phyloP scores from a whole-genome alignment of 768 basidiomycete genomes.

The Lyophyllum decastes region DNA sequence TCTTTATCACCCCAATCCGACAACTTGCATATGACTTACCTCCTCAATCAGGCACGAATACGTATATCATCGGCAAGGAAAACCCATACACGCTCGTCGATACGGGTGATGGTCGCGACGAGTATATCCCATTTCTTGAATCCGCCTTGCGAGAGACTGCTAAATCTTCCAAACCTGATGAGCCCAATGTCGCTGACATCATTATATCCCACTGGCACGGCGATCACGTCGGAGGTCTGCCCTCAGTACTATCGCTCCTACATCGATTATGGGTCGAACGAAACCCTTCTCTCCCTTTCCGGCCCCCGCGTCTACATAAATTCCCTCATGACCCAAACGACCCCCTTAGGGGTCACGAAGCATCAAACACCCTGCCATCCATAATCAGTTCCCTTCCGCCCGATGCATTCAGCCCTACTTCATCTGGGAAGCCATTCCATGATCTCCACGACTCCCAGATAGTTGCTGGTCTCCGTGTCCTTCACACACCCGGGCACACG shows the following conservation, averaged over 20 bases:
- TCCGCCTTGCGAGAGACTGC: constrained; percentile 50
- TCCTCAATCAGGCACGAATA: constrained; percentile 71
- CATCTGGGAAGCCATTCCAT: constrained; percentile 50
- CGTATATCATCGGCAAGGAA: constrained; percentile 74
- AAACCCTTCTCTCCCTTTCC: constrained; percentile 47
- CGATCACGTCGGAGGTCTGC: constrained; percentile 84
- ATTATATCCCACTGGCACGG: constrained; percentile 89
- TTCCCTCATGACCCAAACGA: constrained; percentile 42
- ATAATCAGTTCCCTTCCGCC: constrained; percentile 41
- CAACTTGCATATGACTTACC: neutral
- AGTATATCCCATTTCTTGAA: constrained; percentile 69
- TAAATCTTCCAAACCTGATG: constrained; percentile 31
- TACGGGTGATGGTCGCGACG: constrained; percentile 72
- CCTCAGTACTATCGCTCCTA: constrained; percentile 67
- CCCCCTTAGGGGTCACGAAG: constrained; percentile 17
- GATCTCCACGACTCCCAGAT: constrained; percentile 59
- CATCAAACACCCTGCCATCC: constrained; percentile 38
- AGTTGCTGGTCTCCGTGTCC: constrained; percentile 54
- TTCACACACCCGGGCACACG: constrained; percentile 93
- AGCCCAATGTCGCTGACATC: constrained; percentile 81
- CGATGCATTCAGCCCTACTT: constrained; percentile 46
- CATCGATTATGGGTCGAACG: constrained; percentile 59
- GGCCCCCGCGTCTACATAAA: constrained; percentile 77
- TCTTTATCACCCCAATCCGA: neutral
- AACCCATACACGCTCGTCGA: constrained; percentile 83